A percentile compares a stretch with the other conserved stretches of the same genome.
Evolutionary conservation across 2,329 filamentous ascomycete species (phyloP).

Genomic region (Colletotrichum kahawae): DNA sequence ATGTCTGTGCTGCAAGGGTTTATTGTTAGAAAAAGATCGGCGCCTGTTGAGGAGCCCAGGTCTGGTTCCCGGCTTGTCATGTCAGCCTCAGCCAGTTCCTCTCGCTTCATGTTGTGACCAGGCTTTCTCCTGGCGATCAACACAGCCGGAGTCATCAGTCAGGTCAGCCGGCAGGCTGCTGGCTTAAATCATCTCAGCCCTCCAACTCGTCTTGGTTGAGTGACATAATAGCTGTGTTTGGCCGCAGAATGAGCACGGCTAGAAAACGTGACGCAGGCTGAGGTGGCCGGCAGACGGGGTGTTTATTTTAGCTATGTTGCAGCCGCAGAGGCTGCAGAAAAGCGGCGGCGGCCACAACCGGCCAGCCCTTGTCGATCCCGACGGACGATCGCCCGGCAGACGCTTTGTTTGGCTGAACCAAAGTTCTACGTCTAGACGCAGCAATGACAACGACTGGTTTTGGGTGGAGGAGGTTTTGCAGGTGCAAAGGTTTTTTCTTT

Average conservation of each 20-base stretch:
- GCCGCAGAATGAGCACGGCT: neutral
- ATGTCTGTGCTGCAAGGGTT: neutral
- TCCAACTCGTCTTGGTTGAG: neutral
- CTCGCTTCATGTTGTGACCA: neutral
- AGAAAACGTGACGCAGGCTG: neutral
- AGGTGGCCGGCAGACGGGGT: neutral
- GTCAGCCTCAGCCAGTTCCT: neutral
- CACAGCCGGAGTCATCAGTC: neutral
- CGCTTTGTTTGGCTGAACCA: neutral
- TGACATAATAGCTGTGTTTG: neutral
- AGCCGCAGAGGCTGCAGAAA: slow-evolving; percentile 9
- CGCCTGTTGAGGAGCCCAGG: neutral
- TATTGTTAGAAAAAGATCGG: slow-evolving; percentile 5
- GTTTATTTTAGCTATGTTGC: slow-evolving; percentile 9
- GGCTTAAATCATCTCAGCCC: neutral
- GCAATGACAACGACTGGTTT: neutral
- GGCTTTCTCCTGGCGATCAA: neutral
- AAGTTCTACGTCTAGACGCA: neutral
- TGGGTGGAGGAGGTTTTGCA: neutral
- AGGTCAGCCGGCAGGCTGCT: neutral
- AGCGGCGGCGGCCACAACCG: neutral
- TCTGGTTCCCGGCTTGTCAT: neutral
- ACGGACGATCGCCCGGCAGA: neutral
- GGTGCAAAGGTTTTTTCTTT: neutral
- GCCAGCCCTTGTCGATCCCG: neutral